A percentile compares a stretch with the other conserved stretches of the same genome.
These are phyloP conservation scores for Punica granatum DNA, from an alignment of 345 rosid species.

Conservation along the genomic window DNA sequence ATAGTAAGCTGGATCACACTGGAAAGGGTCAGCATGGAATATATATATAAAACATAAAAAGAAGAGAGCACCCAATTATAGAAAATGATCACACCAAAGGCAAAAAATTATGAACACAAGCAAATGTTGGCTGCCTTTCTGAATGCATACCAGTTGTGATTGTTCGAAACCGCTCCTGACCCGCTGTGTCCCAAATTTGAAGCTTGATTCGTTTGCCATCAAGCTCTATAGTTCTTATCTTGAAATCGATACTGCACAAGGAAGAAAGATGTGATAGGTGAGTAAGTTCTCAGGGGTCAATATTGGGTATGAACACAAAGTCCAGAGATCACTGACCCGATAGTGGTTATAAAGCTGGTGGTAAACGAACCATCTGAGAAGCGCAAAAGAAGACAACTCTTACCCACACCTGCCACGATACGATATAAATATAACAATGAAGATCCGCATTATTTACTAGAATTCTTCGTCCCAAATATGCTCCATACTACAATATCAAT, in stretches of 20 bases:
- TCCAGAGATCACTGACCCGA: slow-evolving; percentile 42
- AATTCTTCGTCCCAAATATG: neutral
- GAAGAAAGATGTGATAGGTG: neutral
- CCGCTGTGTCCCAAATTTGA: slow-evolving; percentile 53
- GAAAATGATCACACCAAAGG: neutral
- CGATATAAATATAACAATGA: neutral
- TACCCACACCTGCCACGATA: slow-evolving; percentile 64
- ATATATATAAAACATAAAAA: neutral
- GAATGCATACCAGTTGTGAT: slow-evolving; percentile 38
- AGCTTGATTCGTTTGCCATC: slow-evolving; percentile 45
- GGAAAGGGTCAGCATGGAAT: neutral
- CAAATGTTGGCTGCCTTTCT: neutral
- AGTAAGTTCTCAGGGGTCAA: neutral
- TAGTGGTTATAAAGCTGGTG: slow-evolving; percentile 86
- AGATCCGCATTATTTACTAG: neutral
- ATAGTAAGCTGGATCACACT: slow-evolving; percentile 57
- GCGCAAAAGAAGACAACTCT: slow-evolving; percentile 82
- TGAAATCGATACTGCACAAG: slow-evolving; percentile 36
- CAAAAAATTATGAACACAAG: neutral
- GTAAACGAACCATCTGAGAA: slow-evolving; percentile 91
- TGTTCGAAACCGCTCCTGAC: slow-evolving; percentile 49
- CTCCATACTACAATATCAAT: neutral
- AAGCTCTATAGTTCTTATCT: slow-evolving; percentile 50
- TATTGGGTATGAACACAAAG: neutral
- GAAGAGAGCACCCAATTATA: neutral